phyloP scores from a whole-genome alignment of 2,329 filamentous ascomycete genomes.

The Botrytis cinerea region DNA sequence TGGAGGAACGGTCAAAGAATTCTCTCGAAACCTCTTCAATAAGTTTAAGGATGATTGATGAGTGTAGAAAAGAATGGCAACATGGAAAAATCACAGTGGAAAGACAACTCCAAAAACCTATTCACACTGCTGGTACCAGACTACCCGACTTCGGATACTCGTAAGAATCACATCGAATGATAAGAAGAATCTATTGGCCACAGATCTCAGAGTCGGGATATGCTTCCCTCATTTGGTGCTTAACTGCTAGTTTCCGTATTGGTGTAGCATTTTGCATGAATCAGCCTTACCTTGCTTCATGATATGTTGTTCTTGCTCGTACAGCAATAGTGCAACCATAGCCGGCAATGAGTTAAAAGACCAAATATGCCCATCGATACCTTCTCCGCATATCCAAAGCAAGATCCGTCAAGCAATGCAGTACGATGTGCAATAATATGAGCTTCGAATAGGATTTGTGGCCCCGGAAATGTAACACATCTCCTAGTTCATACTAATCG shows the following conservation, averaged over 20 bases:
- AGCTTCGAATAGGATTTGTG: no score
- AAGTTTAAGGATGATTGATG: neutral
- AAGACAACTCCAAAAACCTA: neutral
- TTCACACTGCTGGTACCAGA: neutral
- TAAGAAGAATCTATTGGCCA: neutral
- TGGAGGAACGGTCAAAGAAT: neutral
- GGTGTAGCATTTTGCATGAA: neutral
- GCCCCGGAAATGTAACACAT: neutral
- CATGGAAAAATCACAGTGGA: neutral
- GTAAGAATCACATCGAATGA: neutral
- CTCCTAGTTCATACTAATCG: neutral
- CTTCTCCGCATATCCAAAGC: neutral
- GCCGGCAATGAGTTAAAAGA: neutral
- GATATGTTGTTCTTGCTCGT: neutral
- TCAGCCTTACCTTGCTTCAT: neutral
- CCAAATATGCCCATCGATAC: neutral
- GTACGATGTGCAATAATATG: neutral
- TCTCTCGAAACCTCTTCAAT: neutral
- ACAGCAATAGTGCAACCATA: neutral
- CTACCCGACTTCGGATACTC: neutral
- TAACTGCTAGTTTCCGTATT: neutral
- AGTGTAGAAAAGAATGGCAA: no score
- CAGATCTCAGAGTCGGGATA: neutral
- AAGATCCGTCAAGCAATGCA: neutral
- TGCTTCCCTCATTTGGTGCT: neutral